Conservation (phyloP, 2,329 filamentous ascomycete species). For the Xylaria sp. region DNA sequence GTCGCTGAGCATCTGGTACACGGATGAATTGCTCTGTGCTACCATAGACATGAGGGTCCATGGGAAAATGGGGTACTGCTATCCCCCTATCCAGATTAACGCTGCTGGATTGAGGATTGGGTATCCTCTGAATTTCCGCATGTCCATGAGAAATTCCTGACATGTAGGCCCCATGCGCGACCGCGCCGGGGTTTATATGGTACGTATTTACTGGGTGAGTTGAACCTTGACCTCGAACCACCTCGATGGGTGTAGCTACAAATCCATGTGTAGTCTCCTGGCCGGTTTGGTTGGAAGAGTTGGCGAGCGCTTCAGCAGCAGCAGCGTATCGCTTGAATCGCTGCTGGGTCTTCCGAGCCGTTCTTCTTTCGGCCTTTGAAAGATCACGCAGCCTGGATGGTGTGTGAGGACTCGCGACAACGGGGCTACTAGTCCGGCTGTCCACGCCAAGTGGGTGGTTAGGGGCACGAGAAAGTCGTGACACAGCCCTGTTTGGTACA, state of each 20-base stretch:
- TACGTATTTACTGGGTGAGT: constrained; percentile 21
- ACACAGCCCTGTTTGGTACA: constrained; percentile 11
- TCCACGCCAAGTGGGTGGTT: constrained; percentile 13
- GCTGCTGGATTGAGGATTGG: background rate
- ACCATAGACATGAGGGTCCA: constrained; percentile 20
- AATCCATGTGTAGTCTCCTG: constrained; percentile 25
- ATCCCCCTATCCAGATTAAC: background rate
- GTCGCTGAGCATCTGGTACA: constrained; percentile 33
- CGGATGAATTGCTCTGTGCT: constrained; percentile 32
- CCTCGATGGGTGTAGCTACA: constrained; percentile 28
- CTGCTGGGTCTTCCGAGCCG: constrained; percentile 38
- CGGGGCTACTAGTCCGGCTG: constrained; percentile 25
- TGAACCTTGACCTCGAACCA: constrained; percentile 31
- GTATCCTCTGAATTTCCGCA: constrained; percentile 8
- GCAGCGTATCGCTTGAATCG: constrained; percentile 45
- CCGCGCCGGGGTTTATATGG: constrained; percentile 11
- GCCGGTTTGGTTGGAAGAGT: constrained; percentile 26
- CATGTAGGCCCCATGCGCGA: constrained; percentile 6
- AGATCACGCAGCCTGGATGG: constrained; percentile 33
- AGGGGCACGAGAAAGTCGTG: constrained; percentile 15
- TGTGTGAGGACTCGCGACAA: constrained; percentile 24
- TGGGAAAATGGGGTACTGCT: constrained; percentile 12
- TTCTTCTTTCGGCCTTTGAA: constrained; percentile 37
- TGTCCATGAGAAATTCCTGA: constrained; percentile 11
- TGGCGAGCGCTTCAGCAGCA: constrained; percentile 41